Conservation (phyloP, 2,329 filamentous ascomycete species). For the Cytospora piceae region DNA sequence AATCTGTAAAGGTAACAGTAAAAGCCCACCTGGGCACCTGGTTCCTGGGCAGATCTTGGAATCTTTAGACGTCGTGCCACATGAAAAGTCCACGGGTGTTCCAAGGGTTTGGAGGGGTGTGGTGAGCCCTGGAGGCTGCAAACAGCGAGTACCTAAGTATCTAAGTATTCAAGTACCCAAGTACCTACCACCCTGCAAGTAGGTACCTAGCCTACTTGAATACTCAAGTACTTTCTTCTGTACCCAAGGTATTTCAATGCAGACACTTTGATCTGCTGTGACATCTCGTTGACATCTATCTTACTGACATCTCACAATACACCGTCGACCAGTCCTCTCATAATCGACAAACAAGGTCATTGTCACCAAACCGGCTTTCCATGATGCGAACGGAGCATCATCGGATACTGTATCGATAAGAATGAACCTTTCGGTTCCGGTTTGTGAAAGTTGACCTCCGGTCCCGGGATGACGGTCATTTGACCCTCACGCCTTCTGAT, state of each 20-base stretch:
- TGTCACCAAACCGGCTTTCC: background rate
- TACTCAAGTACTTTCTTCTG: background rate
- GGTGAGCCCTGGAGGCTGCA: background rate
- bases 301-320: background rate
- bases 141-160: background rate
- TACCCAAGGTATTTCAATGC: background rate
- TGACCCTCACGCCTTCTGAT: background rate
- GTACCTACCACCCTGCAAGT: background rate
- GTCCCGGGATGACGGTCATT: slow-evolving; percentile 10
- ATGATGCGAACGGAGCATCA: slow-evolving; percentile 16
- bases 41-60: background rate
- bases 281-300: background rate
- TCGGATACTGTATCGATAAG: slow-evolving; percentile 19
- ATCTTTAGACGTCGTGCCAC: background rate
- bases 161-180: background rate
- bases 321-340: background rate
- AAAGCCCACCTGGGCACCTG: background rate
- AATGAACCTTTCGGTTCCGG: slow-evolving; percentile 8
- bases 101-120: background rate
- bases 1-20: background rate
- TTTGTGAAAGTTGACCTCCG: slow-evolving; percentile 7
- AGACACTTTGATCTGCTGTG: background rate
- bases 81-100: background rate
- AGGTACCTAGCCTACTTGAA: too few relatives aligned
- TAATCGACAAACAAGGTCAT: background rate